phyloP scores from a whole-genome alignment of 768 basidiomycete species.

The Russula lepida region DNA sequence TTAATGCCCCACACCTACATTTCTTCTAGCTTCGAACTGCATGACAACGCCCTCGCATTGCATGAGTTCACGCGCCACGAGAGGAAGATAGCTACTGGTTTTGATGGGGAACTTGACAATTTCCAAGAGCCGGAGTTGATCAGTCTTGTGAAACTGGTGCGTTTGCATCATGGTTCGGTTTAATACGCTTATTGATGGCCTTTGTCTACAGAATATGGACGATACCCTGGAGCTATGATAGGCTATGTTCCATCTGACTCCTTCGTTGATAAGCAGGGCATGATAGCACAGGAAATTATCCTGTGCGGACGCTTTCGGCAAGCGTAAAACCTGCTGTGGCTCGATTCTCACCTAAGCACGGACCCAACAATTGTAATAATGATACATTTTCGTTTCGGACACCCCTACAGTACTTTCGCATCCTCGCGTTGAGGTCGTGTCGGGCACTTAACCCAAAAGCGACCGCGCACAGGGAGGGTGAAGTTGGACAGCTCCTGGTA shows the following conservation, averaged over 20 bases:
- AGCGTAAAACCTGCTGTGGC: neutral
- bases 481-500: neutral
- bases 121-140: constrained; percentile 8
- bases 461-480: neutral
- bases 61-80: constrained; percentile 1
- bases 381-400: no score
- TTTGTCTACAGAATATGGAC: neutral
- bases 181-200: neutral
- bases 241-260: neutral
- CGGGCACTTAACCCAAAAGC: neutral
- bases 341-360: neutral
- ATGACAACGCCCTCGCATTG: constrained; percentile 1
- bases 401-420: neutral
- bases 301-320: neutral
- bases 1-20: neutral
- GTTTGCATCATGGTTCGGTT: neutral
- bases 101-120: constrained; percentile 12
- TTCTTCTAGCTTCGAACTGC: neutral
- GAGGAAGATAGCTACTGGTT: neutral
- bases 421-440: neutral
- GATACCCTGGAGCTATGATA: neutral
- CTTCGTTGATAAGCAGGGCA: neutral
- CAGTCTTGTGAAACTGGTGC: constrained; percentile 8
- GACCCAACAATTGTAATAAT: neutral
- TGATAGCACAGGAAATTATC: neutral